Conservation (phyloP, 345 rosid genomes). For the Eucalyptus microcorys region DNA sequence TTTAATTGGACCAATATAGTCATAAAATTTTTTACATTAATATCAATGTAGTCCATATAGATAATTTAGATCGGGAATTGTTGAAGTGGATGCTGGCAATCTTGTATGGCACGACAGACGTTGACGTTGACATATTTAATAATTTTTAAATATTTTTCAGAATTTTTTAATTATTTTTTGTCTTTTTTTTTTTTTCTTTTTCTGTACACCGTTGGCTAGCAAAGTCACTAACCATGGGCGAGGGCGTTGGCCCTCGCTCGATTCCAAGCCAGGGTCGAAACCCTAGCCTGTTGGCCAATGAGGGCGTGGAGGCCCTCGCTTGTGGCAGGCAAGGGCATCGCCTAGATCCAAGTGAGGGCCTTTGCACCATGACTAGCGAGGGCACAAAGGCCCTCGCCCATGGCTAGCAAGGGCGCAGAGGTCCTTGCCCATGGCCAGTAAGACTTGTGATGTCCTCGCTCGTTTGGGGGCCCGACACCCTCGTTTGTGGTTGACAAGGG, state of each 20-base stretch:
- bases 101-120: rapidly evolving
- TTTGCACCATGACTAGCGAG: rapidly evolving
- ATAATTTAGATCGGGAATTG: rapidly evolving
- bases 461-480: too few relatives aligned
- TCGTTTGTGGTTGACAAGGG: rapidly evolving
- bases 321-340: rapidly evolving
- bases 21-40: rapidly evolving
- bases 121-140: rapidly evolving
- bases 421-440: too few relatives aligned
- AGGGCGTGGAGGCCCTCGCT: too few relatives aligned
- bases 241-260: rapidly evolving
- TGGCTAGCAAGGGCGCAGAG: rapidly evolving
- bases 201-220: rapidly evolving
- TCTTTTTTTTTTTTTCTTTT: too few relatives aligned
- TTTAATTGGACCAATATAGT: rapidly evolving
- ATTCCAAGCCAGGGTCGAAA: rapidly evolving
- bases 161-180: too few relatives aligned
- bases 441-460: rapidly evolving
- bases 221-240: too few relatives aligned
- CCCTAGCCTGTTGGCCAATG: too few relatives aligned
- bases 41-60: rapidly evolving
- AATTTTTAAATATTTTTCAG: too few relatives aligned
- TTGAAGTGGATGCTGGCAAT: rapidly evolving
- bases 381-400: rapidly evolving
- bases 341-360: too few relatives aligned